A percentile compares a stretch with the other conserved stretches of the same genome.
These are phyloP conservation scores for Sphaerosporella brunnea DNA, from an alignment of 495 filamentous ascomycete species.

Conservation along the genomic window DNA sequence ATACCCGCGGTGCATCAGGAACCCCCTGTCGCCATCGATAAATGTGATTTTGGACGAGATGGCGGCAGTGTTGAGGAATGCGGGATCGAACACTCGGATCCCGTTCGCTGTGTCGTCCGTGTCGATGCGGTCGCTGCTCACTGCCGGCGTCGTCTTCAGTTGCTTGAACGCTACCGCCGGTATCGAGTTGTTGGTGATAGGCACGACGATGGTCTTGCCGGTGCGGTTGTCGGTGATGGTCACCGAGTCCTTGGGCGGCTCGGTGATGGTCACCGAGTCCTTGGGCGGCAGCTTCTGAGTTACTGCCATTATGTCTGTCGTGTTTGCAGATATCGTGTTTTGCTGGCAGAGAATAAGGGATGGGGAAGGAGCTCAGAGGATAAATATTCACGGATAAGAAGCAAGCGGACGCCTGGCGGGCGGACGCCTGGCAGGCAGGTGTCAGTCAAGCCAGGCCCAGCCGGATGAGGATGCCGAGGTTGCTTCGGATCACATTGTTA, in stretches of 20 bases:
- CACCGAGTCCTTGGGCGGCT: conserved; percentile 25
- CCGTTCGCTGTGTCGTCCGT: conserved; percentile 26
- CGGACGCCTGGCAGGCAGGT: too few species aligned
- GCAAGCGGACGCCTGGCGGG: too few species aligned
- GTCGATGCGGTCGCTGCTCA: conserved; percentile 12
- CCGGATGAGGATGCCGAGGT: too few species aligned
- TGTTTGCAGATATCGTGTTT: too few species aligned
- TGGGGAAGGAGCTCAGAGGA: too few species aligned
- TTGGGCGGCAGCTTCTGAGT: too few species aligned
- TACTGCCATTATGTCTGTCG: too few species aligned
- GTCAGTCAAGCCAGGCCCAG: too few species aligned
- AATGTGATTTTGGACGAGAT: conserved; percentile 35
- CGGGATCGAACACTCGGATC: conserved; percentile 37
- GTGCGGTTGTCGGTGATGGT: conserved; percentile 37
- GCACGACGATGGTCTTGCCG: conserved; percentile 33
- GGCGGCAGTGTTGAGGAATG: conserved; percentile 38
- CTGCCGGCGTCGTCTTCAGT: conserved; percentile 28
- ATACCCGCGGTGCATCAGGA: conserved; percentile 31
- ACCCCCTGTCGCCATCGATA: conserved; percentile 32
- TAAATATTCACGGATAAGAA: too few species aligned
- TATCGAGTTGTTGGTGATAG: conserved; percentile 35
- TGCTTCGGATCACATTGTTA: too few species aligned
- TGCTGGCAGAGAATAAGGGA: too few species aligned
- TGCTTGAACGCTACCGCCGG: conserved; percentile 33
- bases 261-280: conserved; percentile 30